phyloP scores from a whole-genome alignment of 31 red algal species.

The Asparagopsis taxiformis region DNA sequence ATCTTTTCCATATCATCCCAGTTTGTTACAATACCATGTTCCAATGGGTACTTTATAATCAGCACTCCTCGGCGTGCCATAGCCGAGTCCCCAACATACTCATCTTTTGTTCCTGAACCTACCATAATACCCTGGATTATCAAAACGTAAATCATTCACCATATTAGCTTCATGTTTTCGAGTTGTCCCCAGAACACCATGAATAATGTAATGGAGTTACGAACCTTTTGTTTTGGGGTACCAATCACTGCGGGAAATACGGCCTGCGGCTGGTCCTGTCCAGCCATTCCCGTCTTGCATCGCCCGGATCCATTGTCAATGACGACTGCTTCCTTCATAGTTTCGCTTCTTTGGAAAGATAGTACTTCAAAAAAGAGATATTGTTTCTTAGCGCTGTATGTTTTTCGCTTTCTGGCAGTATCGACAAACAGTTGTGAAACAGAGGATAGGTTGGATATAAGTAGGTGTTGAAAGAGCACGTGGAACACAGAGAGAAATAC shows the following conservation, averaged over 20 bases:
- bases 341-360: neutral
- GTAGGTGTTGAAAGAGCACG: too few relatives aligned
- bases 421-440: neutral
- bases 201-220: neutral
- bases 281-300: conserved; percentile 96
- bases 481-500: neutral
- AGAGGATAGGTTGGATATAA: neutral
- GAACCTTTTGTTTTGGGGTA: conserved; percentile 90
- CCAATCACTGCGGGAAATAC: conserved; percentile 99
- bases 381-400: neutral
- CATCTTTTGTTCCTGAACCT: conserved; percentile 96
- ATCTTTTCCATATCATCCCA: conserved; percentile 99
- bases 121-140: conserved; percentile 79
- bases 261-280: conserved; percentile 95
- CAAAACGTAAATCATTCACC: neutral
- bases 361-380: neutral
- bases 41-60: conserved; percentile 99
- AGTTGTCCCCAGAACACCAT: neutral
- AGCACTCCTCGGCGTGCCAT: conserved; percentile 98
- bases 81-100: conserved; percentile 98
- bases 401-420: neutral
- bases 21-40: conserved; percentile 99
- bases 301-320: conserved; percentile 93
- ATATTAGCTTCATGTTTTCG: neutral
- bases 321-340: conserved; percentile 78